Percentiles rank a stretch among this genome's conserved stretches.
These are phyloP conservation scores for Tuber calosporum DNA, from an alignment of 495 filamentous ascomycete genomes.

Conservation along the genomic window DNA sequence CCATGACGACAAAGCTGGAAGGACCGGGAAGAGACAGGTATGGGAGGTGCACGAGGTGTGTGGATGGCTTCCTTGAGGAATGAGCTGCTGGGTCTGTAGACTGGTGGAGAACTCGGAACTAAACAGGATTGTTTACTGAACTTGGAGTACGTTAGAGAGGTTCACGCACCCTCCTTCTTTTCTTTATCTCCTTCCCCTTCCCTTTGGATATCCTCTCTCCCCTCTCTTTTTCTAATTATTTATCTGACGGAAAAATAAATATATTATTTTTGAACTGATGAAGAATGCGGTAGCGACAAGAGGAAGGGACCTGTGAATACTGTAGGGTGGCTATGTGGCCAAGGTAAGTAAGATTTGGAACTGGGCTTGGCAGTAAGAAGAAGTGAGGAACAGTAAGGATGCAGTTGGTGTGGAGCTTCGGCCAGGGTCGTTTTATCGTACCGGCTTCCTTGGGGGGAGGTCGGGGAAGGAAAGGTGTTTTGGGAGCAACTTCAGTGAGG, in stretches of 20 bases:
- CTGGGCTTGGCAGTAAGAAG: not conserved
- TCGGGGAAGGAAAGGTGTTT: constrained; percentile 21
- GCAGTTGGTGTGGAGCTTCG: not conserved
- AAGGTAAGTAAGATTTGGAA: not conserved
- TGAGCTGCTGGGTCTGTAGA: constrained; percentile 17
- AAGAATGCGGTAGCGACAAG: not conserved
- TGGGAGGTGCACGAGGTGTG: constrained; percentile 2
- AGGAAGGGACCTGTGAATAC: not conserved
- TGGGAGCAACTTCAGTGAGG: constrained; percentile 18
- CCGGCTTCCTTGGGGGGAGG: constrained; percentile 14
- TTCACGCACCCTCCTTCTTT: constrained; percentile 12
- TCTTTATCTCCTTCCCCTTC: not conserved
- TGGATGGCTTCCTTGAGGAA: constrained; percentile 22
- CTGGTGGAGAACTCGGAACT: constrained; percentile 27
- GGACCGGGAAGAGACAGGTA: constrained; percentile 17
- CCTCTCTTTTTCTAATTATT: not conserved
- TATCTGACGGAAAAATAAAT: not conserved
- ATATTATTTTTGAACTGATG: not conserved
- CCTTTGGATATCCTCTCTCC: constrained; percentile 4
- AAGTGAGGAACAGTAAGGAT: not conserved
- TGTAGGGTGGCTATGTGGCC: not conserved
- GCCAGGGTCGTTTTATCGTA: not conserved
- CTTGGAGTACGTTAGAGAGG: constrained; percentile 12
- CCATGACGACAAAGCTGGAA: constrained; percentile 54
- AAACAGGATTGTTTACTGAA: constrained; percentile 23